Evolutionary conservation across 441 rosid genomes (phyloP).

Genomic region (Euphorbia celastroides): DNA sequence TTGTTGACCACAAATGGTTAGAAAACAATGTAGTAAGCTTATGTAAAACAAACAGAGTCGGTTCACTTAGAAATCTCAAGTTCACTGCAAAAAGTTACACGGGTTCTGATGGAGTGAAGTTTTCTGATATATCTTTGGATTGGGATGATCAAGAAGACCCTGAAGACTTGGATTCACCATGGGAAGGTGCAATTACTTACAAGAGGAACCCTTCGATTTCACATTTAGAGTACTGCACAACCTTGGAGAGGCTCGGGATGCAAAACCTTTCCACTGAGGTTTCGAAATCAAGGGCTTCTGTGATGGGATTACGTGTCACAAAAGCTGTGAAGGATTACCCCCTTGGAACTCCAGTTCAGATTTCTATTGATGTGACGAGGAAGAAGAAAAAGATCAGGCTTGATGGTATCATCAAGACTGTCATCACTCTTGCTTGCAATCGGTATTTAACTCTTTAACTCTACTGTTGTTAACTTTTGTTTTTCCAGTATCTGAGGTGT

Average conservation of each 20-base stretch:
- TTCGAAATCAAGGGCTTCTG: conserved; percentile 69
- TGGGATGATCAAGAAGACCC: conserved; percentile 50
- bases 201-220: conserved; percentile 63
- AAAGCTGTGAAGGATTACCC: conserved; percentile 82
- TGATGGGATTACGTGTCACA: conserved; percentile 78
- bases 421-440: conserved; percentile 64
- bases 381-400: conserved; percentile 75
- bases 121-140: conserved; percentile 45
- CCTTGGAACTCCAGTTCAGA: conserved; percentile 81
- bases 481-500: not conserved
- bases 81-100: conserved; percentile 16
- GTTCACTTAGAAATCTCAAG: conserved; percentile 18
- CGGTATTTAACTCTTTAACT: conserved; percentile 38
- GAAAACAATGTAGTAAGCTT: conserved; percentile 8
- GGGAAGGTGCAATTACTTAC: conserved; percentile 87
- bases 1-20: conserved; percentile 13
- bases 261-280: conserved; percentile 51
- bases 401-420: conserved; percentile 81
- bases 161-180: conserved; percentile 53
- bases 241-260: conserved; percentile 88
- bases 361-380: conserved; percentile 74
- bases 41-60: conserved; percentile 8
- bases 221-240: conserved; percentile 85
- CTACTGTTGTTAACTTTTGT: not conserved
- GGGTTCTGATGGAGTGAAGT: conserved; percentile 24